Base-by-base conservation (phyloP, 2,329 filamentous ascomycete genomes). In the Aspergillus tamarii region DNA sequence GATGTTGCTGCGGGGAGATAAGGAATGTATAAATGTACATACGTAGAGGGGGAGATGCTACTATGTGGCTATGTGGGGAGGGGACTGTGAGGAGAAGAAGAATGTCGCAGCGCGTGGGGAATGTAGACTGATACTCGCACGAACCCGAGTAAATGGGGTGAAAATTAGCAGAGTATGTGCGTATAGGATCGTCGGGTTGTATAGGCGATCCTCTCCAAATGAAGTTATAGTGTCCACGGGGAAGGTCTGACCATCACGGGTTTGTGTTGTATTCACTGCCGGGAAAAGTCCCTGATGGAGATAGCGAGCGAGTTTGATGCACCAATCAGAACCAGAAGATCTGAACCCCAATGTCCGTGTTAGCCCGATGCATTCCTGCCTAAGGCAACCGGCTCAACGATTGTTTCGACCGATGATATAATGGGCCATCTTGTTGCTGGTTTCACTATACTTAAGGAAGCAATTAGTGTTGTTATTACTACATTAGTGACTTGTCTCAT, bases 401-500 rank as follows among this genome's bases (percentile, higher is more conserved):
- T n/a, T 36, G 11, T n/a, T 23, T 36, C 52, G 6, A 34, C 52
- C 30, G n/a, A 36, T 34, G 30, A 34, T 9, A 48, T 19, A 48
- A 48, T 50, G 23, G 43, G 23, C 45, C 16, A 34, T 32, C n/a
- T n/a, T 32, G 10, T 19, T 46, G n/a, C n/a, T 46, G 43, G 43
- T n/a, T 41, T 41, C 39, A 41, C 39, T 41, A n/a, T 19, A 41
- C 14, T 36, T 36, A 14, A 14, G 34, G 34, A 16, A 14, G 34
- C 14, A 36, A 36, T 36, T 54, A 54, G 28, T 21, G 30, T 30
- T 54, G 16, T 30, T 36, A 16, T 23, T 26, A 26, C 26, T 26
- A 26, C 26, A 26, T 26, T 55, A 55, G 52, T 55, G 52, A 55
- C 30, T 28, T 55, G 52, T 36, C 34, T 55, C n/a, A 55, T 55